phyloP scores from a whole-genome alignment of 768 basidiomycete genomes.

The Pisolithus albus region DNA sequence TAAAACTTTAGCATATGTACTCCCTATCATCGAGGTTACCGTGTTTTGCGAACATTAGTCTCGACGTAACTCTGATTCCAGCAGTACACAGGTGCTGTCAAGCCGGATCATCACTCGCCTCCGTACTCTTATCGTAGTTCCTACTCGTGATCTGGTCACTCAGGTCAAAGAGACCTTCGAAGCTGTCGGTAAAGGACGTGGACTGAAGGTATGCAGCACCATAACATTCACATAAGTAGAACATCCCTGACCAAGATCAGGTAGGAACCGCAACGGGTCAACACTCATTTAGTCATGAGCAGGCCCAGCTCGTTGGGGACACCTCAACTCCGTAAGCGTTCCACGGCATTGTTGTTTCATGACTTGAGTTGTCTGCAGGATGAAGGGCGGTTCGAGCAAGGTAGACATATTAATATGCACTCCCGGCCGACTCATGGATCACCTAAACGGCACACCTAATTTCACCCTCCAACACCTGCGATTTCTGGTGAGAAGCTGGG shows the following conservation, averaged over 20 bases:
- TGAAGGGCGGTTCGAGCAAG: slow-evolving; percentile 82
- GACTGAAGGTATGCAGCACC: slow-evolving; percentile 56
- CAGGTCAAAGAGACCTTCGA: slow-evolving; percentile 96
- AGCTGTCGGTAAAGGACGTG: slow-evolving; percentile 73
- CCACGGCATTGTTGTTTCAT: neutral
- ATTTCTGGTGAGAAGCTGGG: slow-evolving; percentile 64
- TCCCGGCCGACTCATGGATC: slow-evolving; percentile 92
- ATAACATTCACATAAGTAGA: neutral
- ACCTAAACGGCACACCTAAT: slow-evolving; percentile 79
- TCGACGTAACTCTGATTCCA: neutral
- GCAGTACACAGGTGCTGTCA: slow-evolving; percentile 51
- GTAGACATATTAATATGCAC: slow-evolving; percentile 94
- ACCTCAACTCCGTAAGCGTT: slow-evolving; percentile 41
- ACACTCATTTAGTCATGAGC: slow-evolving; percentile 90
- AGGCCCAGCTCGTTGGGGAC: slow-evolving; percentile 68
- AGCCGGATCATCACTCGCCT: slow-evolving; percentile 72
- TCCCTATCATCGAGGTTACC: slow-evolving; percentile 84
- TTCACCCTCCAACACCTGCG: slow-evolving; percentile 92
- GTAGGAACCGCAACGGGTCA: slow-evolving; percentile 86
- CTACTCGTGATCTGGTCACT: slow-evolving; percentile 86
- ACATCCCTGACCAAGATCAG: slow-evolving; percentile 25
- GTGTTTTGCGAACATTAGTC: neutral
- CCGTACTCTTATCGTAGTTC: slow-evolving; percentile 83
- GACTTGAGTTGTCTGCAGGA: slow-evolving; percentile 30
- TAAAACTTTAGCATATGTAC: slow-evolving; percentile 92